phyloP scores from a whole-genome alignment of 352 stramenopile genomes.

The Phytophthora brassicae region DNA sequence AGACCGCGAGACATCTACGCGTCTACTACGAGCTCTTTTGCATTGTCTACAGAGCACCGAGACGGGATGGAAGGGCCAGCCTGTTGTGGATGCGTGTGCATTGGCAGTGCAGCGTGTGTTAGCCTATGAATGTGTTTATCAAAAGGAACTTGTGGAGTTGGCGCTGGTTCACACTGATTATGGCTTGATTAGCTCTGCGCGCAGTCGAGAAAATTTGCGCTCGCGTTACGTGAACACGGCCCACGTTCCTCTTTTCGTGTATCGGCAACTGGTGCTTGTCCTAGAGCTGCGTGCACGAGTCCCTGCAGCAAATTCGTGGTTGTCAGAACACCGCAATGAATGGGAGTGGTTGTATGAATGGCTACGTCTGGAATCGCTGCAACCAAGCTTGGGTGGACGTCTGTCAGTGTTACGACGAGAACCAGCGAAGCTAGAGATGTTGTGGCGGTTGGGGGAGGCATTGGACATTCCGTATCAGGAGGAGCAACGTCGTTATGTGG shows the following conservation, averaged over 20 bases:
- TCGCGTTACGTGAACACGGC: constrained; percentile 68
- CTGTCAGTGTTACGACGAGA: constrained; percentile 66
- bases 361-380: constrained; percentile 84
- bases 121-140: constrained; percentile 57
- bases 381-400: constrained; percentile 73
- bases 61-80: constrained; percentile 85
- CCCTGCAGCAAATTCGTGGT: constrained; percentile 52
- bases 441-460: constrained; percentile 65
- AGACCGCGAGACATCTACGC: constrained; percentile 53
- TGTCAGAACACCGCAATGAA: constrained; percentile 48
- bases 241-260: constrained; percentile 78
- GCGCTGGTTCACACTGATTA: constrained; percentile 66
- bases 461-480: constrained; percentile 65
- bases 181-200: constrained; percentile 66
- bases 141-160: constrained; percentile 67
- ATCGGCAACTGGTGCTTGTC: constrained; percentile 70
- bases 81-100: constrained; percentile 77
- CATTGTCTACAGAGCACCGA: constrained; percentile 81
- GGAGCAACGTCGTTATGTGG: constrained; percentile 86
- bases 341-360: constrained; percentile 90
- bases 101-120: constrained; percentile 66
- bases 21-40: constrained; percentile 69
- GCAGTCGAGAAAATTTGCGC: constrained; percentile 64
- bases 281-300: constrained; percentile 75
- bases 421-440: constrained; percentile 69